Base-by-base conservation (phyloP, 2,329 filamentous ascomycete species). In the Botrytis galanthina region DNA sequence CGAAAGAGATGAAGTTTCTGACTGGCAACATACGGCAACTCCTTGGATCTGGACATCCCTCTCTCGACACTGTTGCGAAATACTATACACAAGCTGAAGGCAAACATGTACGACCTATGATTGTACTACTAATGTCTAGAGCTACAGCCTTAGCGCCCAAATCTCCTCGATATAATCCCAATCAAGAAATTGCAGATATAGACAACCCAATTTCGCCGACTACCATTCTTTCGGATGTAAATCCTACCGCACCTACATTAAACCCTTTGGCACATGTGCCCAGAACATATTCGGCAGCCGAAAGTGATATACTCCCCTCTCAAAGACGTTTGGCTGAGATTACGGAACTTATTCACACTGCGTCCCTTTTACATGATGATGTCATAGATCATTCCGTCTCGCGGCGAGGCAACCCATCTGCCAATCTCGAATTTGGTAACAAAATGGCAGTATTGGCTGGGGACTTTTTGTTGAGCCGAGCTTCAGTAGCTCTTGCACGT, bases 361-460 rank as follows among this genome's bases (percentile, higher is more conserved):
- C 96, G 0, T 98, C 95, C 2, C 88, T 99, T 29, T 90, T 99
- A 22, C 96, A 99, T 83, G 96, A 99, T 87, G 96, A 99, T 84
- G 96, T 99, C 44, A 97, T 99, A 80, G 96, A 99, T 81, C 93
- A 95, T 82, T 97, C 95, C 1, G 87, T 93, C 60, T 92, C 94
- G 18, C 90, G 96, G 72, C 92, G 96, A 74, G 93, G 93, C 44
- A 90, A 90, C 4, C 92, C 93, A 12, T 97, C 93, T 2, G 96
- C 96, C 46, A 99, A 99, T 82, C 88, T 96, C 75, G 93, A 95
- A 80, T 98, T 98, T 80, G 96, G 96, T 76, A 99, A 99, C 86
- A 99, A 99, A 84, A 98, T 99, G 95, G 95, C 96, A 22, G 95
- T 99, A 3, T 84, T 99, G 77, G 96, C 96, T 0, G 96, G 96